These are phyloP conservation scores for Jasminum sambac DNA, from an alignment of 257 asterid genomes.

Conservation along the genomic window DNA sequence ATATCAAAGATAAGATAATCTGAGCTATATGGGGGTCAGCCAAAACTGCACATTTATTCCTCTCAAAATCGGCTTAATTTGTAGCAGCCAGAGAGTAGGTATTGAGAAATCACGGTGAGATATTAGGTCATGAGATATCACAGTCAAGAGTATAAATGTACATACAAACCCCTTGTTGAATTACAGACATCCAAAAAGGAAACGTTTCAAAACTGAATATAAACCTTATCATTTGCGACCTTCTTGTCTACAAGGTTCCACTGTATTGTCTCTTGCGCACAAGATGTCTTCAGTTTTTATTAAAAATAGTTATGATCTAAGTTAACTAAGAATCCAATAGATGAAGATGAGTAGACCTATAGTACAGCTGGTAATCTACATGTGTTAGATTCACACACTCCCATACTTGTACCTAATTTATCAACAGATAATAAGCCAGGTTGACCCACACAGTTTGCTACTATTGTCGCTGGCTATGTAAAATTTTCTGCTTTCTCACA, in stretches of 20 bases:
- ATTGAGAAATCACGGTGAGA: not conserved
- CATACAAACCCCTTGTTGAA: not conserved
- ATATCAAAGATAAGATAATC: not conserved
- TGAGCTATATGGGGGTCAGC: not conserved
- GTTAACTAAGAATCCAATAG: not conserved
- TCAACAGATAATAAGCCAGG: not conserved
- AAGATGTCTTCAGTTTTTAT: not conserved
- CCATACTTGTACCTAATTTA: not conserved
- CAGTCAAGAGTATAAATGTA: not conserved
- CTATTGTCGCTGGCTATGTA: not conserved
- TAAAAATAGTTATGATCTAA: not conserved
- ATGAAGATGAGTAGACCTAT: not conserved
- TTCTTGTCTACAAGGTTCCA: not conserved
- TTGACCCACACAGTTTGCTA: not conserved
- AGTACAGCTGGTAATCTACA: not conserved
- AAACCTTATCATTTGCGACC: not conserved
- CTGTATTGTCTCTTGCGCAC: not conserved
- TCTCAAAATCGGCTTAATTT: not conserved
- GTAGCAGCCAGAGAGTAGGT: not conserved
- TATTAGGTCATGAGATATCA: too few relatives aligned
- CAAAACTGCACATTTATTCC: not conserved
- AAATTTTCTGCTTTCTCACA: not conserved
- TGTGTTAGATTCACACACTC: not conserved
- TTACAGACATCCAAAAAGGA: not conserved
- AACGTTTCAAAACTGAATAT: not conserved